Evolutionary conservation across 108 stramenopile species (phyloP).

Genomic region (Cyclotella baltica): DNA sequence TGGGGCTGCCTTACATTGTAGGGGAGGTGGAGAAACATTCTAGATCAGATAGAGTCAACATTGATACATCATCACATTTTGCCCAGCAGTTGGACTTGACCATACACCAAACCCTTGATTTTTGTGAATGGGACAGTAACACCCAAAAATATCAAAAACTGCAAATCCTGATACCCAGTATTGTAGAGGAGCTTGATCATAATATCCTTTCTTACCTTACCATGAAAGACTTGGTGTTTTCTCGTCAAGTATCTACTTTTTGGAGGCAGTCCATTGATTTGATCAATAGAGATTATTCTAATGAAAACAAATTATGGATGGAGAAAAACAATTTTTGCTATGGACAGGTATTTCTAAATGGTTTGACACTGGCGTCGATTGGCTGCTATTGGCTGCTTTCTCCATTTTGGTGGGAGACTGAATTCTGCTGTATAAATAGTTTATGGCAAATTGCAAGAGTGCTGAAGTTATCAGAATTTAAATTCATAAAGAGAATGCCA

Average conservation of each 20-base stretch:
- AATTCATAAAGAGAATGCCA: too few relatives aligned
- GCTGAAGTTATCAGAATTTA: too few relatives aligned
- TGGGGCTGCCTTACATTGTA: not conserved
- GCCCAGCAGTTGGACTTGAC: not conserved
- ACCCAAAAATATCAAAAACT: not conserved
- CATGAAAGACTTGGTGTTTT: not conserved
- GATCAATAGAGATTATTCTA: not conserved
- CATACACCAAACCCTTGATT: not conserved
- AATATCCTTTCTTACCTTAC: not conserved
- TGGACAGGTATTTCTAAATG: not conserved
- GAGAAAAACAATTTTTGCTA: not conserved
- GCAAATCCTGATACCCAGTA: not conserved
- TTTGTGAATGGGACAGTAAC: not conserved
- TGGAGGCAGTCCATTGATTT: not conserved
- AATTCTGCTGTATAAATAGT: too few relatives aligned
- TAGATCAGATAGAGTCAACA: not conserved
- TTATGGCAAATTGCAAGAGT: too few relatives aligned
- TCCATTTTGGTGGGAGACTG: too few relatives aligned
- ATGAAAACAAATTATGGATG: not conserved
- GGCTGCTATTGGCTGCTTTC: too few relatives aligned
- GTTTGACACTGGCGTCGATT: not conserved
- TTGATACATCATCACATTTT: not conserved
- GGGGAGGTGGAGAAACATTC: not conserved
- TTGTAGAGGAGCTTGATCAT: not conserved
- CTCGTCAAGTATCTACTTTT: not conserved